phyloP scores from a whole-genome alignment of 75 land plant species.

The Cryptomeria japonica region DNA sequence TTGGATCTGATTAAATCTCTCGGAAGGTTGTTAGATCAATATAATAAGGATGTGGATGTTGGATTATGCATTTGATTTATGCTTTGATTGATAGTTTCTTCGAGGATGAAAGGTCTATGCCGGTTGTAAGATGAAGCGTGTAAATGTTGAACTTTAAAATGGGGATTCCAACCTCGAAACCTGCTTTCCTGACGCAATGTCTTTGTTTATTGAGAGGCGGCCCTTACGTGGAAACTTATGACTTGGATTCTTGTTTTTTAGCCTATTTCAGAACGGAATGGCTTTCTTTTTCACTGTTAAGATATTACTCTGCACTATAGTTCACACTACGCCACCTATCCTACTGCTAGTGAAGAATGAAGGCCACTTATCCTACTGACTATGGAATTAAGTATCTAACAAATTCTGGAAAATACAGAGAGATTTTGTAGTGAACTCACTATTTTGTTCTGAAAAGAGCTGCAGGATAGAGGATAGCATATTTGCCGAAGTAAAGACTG shows the following conservation, averaged over 20 bases:
- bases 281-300: not conserved
- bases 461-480: too few species aligned
- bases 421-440: not conserved
- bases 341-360: too few species aligned
- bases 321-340: not conserved
- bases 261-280: not conserved
- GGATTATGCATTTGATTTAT: not conserved
- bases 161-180: not conserved
- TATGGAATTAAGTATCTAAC: too few species aligned
- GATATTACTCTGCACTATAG: not conserved
- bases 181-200: not conserved
- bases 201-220: not conserved
- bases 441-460: too few species aligned
- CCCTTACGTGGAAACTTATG: not conserved
- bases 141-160: not conserved
- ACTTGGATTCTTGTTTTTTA: not conserved
- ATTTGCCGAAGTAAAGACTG: too few species aligned
- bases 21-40: not conserved
- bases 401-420: too few species aligned
- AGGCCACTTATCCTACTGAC: not conserved
- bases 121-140: not conserved
- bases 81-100: not conserved
- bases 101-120: not conserved
- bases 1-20: not conserved
- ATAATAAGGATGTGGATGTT: not conserved